Base-by-base conservation (phyloP, 441 rosid species). In the Codiaeum variegatum region DNA sequence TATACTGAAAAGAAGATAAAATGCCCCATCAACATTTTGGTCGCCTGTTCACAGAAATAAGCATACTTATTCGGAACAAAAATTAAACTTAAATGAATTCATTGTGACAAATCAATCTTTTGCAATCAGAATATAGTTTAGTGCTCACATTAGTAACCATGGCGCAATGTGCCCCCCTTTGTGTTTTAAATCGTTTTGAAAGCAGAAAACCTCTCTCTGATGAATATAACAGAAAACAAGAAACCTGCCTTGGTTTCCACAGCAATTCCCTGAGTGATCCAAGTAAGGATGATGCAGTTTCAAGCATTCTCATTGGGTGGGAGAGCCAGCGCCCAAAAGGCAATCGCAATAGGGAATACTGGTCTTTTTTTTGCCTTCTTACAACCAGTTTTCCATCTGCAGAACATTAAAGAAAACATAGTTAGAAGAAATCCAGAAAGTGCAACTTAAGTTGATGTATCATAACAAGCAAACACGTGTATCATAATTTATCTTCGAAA, bases 301-400 rank as follows among this genome's bases (percentile, higher is more conserved):
- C 66, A 60, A 67, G 46, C 59, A 47, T 19, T 42, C 54, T 47
- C 18, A 13, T 6, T 4, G 6, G 36, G 26, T 9, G 11, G 10
- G 26, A 32, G 31, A 38, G 72, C 54, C 29, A 59, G 36, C 26
- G 16, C 62, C 18, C 24, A 18, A 67, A 61, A n/a, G 51, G 24
- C 40, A 52, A 29, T 42, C 29, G 47, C 60, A 18, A 11, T 44
- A 32, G 1, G 21, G 10, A 18, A 49, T 38, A 73, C 62, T 72
- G 19, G 58, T 69, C 36, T 62, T 79, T 70, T 70, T 42, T 52
- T 64, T 23, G 67, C 47, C 15, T 26, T 47, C 71, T 28, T 18
- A 47, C 4, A 58, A n/a, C 56, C 75, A 36, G 29, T 16, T 63
- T 40, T 63, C 69, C 55, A 74, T 67, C 88, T 85, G 85, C 76